Evolutionary conservation across 768 basidiomycete genomes (phyloP), one percentile per base, ranked within the genome.

Genomic region (Candolleomyces efflorescens): DNA sequence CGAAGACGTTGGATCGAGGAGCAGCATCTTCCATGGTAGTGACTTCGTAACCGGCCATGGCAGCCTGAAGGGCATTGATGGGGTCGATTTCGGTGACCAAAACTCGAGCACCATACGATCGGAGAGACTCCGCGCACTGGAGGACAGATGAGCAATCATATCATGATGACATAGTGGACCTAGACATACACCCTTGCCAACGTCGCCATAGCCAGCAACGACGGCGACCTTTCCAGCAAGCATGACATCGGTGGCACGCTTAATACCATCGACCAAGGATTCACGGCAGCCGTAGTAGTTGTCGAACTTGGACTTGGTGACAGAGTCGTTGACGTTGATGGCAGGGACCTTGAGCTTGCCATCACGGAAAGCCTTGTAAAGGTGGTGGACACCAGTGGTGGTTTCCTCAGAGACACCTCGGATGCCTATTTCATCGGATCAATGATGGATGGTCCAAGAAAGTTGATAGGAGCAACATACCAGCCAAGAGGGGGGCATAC

Each of bases 201-300:
- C 97, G 69, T 99, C 97, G 77, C 97, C 97, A 74, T 88, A 99
- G 57, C 97, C 97, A 64, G 97, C 97, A 64, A 99, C 97, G 63
- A 98, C 92, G 54, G 94, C 95, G 63, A 99, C 95, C 79, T 99
- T 99, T 54, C 96, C 97, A 64, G 97, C 97, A 72, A 99, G 87
- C 97, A 99, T 99, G 73, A 99, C 93, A 73, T 99, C 97, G 62
- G 97, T 99, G 59, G 97, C 97, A 69, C 97, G 94, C 85, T 99
- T 99, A 80, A 99, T 98, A 66, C 97, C 97, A 72, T 99, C 97
- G 60, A 99, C 97, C 62, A 99, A 91, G 32, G 97, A 99, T 76
- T 99, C 97, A 69, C 97, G 93, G 79, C 97, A 99, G 61, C 97
- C 97, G 72, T 99, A 99, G 77, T 93, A 90, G 79, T 94, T 93